Conservation (phyloP, 441 rosid genomes). For the Populus hybrid region DNA sequence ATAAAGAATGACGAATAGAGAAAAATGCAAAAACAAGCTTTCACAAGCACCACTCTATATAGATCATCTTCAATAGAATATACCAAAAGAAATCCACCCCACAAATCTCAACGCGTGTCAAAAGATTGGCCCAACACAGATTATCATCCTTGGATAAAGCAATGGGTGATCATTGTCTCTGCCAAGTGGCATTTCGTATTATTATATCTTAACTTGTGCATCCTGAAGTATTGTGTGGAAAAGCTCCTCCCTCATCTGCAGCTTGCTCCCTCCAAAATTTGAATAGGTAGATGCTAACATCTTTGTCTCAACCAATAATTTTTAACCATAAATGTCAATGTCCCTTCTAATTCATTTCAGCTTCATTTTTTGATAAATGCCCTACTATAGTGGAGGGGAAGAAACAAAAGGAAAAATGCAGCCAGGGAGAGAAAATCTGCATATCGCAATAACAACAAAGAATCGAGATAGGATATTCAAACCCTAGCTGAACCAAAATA, state of each 20-base stretch:
- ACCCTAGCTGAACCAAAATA: neutral
- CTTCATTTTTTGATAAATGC: neutral
- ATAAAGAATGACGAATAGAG: conserved; percentile 17
- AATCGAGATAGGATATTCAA: neutral
- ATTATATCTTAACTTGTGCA: neutral
- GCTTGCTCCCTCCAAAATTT: conserved; percentile 7
- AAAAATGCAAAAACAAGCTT: conserved; percentile 37
- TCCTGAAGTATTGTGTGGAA: conserved; percentile 18
- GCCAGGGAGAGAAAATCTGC: neutral
- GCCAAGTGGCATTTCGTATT: conserved; percentile 42
- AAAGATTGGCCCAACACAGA: conserved; percentile 40
- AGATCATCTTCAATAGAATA: conserved; percentile 35
- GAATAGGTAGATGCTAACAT: neutral
- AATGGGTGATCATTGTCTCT: conserved; percentile 45
- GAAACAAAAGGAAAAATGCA: neutral
- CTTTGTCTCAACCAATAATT: conserved; percentile 19
- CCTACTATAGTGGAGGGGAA: neutral
- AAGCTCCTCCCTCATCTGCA: conserved; percentile 21
- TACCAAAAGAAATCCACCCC: conserved; percentile 31
- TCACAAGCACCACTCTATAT: conserved; percentile 31
- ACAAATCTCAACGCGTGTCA: conserved; percentile 45
- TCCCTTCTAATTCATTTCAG: neutral
- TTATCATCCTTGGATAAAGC: conserved; percentile 65
- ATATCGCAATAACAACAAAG: neutral
- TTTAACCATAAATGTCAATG: neutral